Conservation (phyloP, 2,329 filamentous ascomycete species). For the Microsporum canis region DNA sequence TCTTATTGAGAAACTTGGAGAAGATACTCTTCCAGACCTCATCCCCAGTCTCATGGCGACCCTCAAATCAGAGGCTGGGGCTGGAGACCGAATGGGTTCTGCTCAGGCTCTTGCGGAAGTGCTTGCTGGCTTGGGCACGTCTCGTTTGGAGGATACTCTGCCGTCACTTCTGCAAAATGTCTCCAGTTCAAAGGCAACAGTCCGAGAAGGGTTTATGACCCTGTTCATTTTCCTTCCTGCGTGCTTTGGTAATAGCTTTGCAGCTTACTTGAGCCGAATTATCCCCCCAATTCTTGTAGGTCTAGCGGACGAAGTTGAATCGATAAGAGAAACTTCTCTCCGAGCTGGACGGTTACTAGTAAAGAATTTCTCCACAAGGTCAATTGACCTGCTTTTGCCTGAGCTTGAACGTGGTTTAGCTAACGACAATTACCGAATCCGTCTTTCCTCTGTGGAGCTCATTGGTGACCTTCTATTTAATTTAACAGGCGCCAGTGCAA, state of each 20-base stretch:
- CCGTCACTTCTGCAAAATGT: conserved; percentile 96
- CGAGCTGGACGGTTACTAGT: conserved; percentile 87
- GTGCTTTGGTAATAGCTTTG: conserved; percentile 97
- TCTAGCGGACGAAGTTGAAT: conserved; percentile 89
- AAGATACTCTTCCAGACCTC: conserved; percentile 90
- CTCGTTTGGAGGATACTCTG: conserved; percentile 84
- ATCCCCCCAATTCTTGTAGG: conserved; percentile 91
- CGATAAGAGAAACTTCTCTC: conserved; percentile 91
- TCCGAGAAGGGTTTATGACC: conserved; percentile 98
- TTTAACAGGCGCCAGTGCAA: conserved; percentile 81
- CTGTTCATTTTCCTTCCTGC: conserved; percentile 98
- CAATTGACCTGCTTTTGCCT: conserved; percentile 85
- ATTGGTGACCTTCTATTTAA: conserved; percentile 97
- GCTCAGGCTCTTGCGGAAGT: conserved; percentile 95
- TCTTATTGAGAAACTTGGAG: conserved; percentile 93
- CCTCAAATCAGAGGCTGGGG: conserved; percentile 91
- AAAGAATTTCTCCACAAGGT: conserved; percentile 94
- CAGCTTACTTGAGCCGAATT: conserved; percentile 87
- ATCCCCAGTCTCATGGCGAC: conserved; percentile 97
- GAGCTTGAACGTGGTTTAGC: conserved; percentile 92
- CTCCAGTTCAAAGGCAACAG: conserved; percentile 74
- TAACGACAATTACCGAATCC: conserved; percentile 95
- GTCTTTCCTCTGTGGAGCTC: conserved; percentile 93
- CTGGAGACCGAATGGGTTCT: conserved; percentile 88
- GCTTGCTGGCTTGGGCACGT: conserved; percentile 83